These are phyloP conservation scores for Rhypophila decipiens DNA, from an alignment of 495 filamentous ascomycete species.

Conservation along the genomic window DNA sequence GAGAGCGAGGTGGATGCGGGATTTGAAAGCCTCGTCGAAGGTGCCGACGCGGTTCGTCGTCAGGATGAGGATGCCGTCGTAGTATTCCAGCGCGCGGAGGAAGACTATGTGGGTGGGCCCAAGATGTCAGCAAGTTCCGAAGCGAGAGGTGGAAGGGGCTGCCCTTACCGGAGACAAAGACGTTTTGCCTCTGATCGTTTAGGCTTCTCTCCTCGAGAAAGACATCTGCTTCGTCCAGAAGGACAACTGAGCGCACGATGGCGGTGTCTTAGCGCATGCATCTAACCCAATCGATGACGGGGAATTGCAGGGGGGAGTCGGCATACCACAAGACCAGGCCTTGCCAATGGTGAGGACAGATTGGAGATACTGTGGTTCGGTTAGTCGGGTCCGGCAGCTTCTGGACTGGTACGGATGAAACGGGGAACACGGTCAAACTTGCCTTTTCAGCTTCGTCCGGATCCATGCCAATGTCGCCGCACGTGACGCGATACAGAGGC, in stretches of 20 bases:
- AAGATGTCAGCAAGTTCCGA: no score
- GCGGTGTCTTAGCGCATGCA: no score
- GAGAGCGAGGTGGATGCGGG: constrained; percentile 19
- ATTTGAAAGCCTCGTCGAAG: constrained; percentile 6
- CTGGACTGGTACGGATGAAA: no score
- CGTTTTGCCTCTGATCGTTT: not conserved
- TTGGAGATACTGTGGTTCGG: constrained; percentile 23
- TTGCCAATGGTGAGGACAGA: constrained; percentile 28
- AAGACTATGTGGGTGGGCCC: not conserved
- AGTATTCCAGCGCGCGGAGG: constrained; percentile 1
- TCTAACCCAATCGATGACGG: no score
- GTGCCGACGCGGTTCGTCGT: constrained; percentile 19
- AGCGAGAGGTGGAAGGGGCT: not conserved
- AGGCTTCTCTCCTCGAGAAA: constrained; percentile 20
- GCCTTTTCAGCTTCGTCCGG: constrained; percentile 28
- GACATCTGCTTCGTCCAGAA: constrained; percentile 26
- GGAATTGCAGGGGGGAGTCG: no score
- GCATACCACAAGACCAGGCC: constrained; percentile 31
- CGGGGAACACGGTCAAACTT: not conserved
- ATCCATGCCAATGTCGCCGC: constrained; percentile 2
- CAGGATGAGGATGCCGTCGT: constrained; percentile 4
- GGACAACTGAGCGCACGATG: no score
- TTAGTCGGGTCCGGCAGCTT: no score
- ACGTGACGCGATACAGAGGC: constrained; percentile 1
- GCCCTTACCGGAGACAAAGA: not conserved